Base-by-base conservation (phyloP, 2,329 filamentous ascomycete genomes). In the Aureobasidium sp. region DNA sequence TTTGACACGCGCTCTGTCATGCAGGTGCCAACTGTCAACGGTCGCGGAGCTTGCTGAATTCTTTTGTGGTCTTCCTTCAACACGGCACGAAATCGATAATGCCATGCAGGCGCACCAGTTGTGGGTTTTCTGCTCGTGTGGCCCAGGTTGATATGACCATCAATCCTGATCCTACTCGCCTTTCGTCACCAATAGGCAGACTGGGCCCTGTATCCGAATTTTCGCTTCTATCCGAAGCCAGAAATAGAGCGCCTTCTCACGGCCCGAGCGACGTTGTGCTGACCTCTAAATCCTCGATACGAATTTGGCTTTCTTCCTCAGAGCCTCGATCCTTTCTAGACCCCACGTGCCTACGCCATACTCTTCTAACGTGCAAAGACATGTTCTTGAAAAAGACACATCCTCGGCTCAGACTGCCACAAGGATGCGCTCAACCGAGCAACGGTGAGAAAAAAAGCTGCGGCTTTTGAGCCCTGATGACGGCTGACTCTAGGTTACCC, bases 61-160 rank as follows among this genome's bases (percentile, higher is more conserved):
- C 27, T 11, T 30, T 14, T 17, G 27, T 25, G 10, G 10, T 38
- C 16, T 29, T 29, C 21, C 11, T 21, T 22, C 29, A 14, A n/a
- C 14, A 7, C 34, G 30, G 32, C 8, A 17, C 19, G 14, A 25
- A 27, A 37, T 21, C 44, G 10, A 48, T 48, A 48, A 48, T 6
- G 10, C 11, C 44, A 48, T 48, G 44, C 44, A 48, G 34, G 34
- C 34, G 44, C 44, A 29, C 32, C 44, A 34, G 30, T 38, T 29
- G 44, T 48, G 44, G 44, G 7, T 11, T n/a, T n/a, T n/a, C n/a
- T n/a, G n/a, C n/a, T 19, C 6, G 22, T 10, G n/a, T 37, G 14
- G 32, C 21, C 16, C n/a, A 10, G 16, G 10, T 29, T 12, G 44
- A 27, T 37, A 16, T 48, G 22, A 32, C 21, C 22, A 8, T 19